Evolutionary conservation across 2,329 filamentous ascomycete genomes (phyloP).

Genomic region (Colletotrichum tamarilloi): DNA sequence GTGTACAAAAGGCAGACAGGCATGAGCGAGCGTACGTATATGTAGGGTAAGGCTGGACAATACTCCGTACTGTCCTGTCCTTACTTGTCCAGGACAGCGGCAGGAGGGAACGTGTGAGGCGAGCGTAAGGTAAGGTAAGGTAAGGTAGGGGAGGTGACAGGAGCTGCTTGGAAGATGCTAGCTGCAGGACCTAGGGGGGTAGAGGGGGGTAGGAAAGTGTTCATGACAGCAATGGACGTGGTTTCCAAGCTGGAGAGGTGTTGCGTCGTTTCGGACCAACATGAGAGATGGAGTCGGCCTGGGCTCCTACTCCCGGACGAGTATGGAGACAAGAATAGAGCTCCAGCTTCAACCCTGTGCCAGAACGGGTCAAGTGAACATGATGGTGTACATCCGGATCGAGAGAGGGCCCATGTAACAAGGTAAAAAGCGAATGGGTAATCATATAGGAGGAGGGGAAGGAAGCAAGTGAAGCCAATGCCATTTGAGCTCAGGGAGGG

Average conservation of each 20-base stretch:
- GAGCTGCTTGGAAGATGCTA: conserved; percentile 1
- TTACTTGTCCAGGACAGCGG: neutral
- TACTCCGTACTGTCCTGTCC: neutral
- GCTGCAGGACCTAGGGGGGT: neutral
- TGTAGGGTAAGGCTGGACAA: conserved; percentile 8
- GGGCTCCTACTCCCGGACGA: neutral
- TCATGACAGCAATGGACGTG: neutral
- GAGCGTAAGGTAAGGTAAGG: neutral
- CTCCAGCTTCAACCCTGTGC: neutral
- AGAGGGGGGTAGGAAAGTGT: neutral
- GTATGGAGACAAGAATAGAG: neutral
- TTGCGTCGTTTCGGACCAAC: neutral
- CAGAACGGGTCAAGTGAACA: neutral
- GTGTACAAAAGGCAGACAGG: neutral
- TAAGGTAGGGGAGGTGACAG: neutral
- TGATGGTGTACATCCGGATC: neutral
- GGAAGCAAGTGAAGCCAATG: neutral
- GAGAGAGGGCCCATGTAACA: neutral
- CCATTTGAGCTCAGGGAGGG: neutral
- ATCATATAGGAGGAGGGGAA: neutral
- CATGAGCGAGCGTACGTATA: neutral
- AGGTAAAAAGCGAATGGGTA: neutral
- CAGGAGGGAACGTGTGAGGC: neutral
- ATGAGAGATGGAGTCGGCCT: neutral
- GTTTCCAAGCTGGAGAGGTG: neutral